Percentiles rank a stretch among this genome's conserved stretches.
These are phyloP conservation scores for Xylaria acuta DNA, from an alignment of 495 filamentous ascomycete genomes.

Conservation along the genomic window DNA sequence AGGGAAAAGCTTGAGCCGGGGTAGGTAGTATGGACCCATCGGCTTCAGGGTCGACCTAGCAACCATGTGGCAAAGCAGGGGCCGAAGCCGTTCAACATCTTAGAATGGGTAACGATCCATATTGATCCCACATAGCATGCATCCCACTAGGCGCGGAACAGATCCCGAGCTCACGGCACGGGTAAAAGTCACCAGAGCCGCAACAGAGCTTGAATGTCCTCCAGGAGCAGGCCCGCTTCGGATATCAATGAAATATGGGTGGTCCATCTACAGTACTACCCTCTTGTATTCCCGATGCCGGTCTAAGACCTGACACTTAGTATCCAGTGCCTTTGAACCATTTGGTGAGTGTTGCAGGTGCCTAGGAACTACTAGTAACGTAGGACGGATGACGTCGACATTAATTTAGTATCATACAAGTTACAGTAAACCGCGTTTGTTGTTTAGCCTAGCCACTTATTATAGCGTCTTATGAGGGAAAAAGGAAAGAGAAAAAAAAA, in stretches of 20 bases:
- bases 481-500: neutral
- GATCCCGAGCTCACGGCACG: constrained; percentile 1
- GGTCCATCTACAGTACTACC: neutral
- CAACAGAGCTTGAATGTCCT: neutral
- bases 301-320: neutral
- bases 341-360: neutral
- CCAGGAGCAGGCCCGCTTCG: neutral
- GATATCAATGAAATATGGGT: neutral
- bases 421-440: neutral
- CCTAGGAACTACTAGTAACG: neutral
- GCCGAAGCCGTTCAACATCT: neutral
- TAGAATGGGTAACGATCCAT: neutral
- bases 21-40: constrained; percentile 2
- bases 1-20: constrained; percentile 15
- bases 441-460: neutral
- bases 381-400: neutral
- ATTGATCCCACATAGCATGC: constrained; percentile 14
- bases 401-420: neutral
- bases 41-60: constrained; percentile 13
- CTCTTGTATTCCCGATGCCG: neutral
- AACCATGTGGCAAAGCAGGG: constrained; percentile 19
- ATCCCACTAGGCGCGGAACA: constrained; percentile 4
- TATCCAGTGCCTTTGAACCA: neutral
- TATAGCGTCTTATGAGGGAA: neutral
- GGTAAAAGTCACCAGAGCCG: neutral